A percentile compares a stretch with the other conserved stretches of the same genome.
Conservation (phyloP, 345 rosid genomes). For the Euclidium syriacum region DNA sequence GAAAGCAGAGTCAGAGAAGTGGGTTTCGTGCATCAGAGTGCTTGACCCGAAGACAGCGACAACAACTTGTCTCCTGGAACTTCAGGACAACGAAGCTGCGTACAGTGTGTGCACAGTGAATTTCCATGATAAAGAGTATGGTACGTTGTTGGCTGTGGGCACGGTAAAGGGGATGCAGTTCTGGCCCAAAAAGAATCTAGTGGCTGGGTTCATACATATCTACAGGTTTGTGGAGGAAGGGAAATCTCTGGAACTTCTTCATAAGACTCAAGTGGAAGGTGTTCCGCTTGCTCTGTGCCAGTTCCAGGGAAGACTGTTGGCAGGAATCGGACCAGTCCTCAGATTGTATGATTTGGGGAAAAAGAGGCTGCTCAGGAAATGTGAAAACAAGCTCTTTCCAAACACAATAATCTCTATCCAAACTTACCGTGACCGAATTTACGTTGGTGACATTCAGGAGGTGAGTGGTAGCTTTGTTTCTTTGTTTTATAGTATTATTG, state of each 20-base stretch:
- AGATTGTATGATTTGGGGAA: slow-evolving; percentile 93
- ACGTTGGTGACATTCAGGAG: slow-evolving; percentile 96
- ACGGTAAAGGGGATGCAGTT: slow-evolving; percentile 90
- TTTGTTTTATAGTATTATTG: neutral
- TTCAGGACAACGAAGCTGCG: slow-evolving; percentile 98
- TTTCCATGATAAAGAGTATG: slow-evolving; percentile 94
- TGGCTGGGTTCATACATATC: slow-evolving; percentile 80
- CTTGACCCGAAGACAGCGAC: slow-evolving; percentile 76
- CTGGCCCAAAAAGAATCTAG: slow-evolving; percentile 66
- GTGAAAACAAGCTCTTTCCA: slow-evolving; percentile 94
- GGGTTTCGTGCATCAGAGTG: slow-evolving; percentile 98
- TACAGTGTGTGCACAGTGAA: slow-evolving; percentile 88
- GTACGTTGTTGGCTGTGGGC: slow-evolving; percentile 90
- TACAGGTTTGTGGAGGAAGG: slow-evolving; percentile 94
- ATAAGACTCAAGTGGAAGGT: slow-evolving; percentile 96
- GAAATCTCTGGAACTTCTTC: slow-evolving; percentile 75
- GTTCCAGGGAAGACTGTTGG: slow-evolving; percentile 92
- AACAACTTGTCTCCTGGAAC: slow-evolving; percentile 91
- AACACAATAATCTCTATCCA: slow-evolving; percentile 71
- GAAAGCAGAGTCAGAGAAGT: slow-evolving; percentile 82
- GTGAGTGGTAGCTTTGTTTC: slow-evolving; percentile 28
- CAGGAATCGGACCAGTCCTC: slow-evolving; percentile 85
- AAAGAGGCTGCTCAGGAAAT: slow-evolving; percentile 84
- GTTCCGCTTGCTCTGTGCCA: slow-evolving; percentile 86
- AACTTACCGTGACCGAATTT: slow-evolving; percentile 90